Evolutionary conservation across 345 rosid genomes (phyloP), one percentile per base, ranked within the genome.

Genomic region (Murraya paniculata): DNA sequence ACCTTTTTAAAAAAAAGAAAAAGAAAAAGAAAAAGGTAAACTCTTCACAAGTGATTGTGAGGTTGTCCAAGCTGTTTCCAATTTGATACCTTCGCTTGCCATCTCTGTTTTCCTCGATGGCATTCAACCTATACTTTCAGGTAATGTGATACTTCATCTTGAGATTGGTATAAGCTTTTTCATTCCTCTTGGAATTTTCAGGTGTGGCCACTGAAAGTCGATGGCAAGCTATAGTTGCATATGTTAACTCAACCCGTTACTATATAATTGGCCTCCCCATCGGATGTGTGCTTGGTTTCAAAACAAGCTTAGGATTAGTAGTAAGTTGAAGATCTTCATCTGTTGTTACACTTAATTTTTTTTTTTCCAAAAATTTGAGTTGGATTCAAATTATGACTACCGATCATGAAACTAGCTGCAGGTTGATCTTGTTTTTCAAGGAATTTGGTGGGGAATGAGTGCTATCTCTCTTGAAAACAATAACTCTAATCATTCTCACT

Each of bases 201-300:
- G 93, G 97, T n/a, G 98, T 91, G 81, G 98, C 99, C 14, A 94
- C 92, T 80, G 97, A 98, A 38, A 92, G 98, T 73, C 97, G 99
- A 18, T 93, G 99, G 99, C 97, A 96, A 88, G 90, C 91, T 60
- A 77, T 90, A 39, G 98, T 96, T 77, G 99, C 99, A 19, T 92
- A 90, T 79, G 92, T 96, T 39, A 96, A 93, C 78, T 75, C 93
- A 28, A 82, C 90, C 24, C 84, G 93, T 24, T 93, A 92, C 79
- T 91, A 95, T 78, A 35, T 90, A 21, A 89, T 93, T 74, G 98
- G 99, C 72, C 97, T 93, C 72, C 98, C 97, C 8, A 83, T 93
- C 73, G 99, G 95, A 28, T 90, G 98, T 74, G 80, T 90, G 27
- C 94, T 96, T 80, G 97, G 91, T 76, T 92, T 96, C 89, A 92